Base-by-base conservation (phyloP, 2,329 filamentous ascomycete species). In the Alternaria triticimaculans region DNA sequence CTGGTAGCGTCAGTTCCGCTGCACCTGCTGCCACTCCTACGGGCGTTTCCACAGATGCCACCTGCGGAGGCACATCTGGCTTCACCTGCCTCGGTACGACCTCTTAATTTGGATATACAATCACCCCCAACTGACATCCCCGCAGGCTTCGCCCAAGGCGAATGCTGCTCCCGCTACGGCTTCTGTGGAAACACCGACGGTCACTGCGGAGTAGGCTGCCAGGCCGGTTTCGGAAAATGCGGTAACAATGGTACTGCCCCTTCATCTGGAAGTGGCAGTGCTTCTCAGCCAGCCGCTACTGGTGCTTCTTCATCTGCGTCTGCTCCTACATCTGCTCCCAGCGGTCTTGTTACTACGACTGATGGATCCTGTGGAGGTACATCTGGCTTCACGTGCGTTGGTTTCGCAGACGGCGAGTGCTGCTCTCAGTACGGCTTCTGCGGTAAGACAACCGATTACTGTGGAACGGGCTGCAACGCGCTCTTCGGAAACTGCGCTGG, bases 141-240 rank as follows among this genome's bases (percentile, higher is more conserved):
- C 23, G 30, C 8, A 63, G 70, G 72, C 18, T 73, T 67, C 64
- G 48, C 66, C 14, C 79, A 78, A 61, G 82, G 83, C 9, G 71
- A 80, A 60, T 84, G 83, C 69, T 63, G 60, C 33, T 59, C 55
- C 4, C 44, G 71, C 55, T 78, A 77, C 62, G 81, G 81, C 20
- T 78, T 73, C 65, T 85, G 83, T 55, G 75, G 76, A 33, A 65
- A 58, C 49, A 67, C 69, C 9, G 49, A 45, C 14, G 74, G 65
- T 26, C 65, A 76, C 57, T 78, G 76, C 43, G 69, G 69, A 18
- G 63, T 64, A 5, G 73, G 71, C 20, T 80, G 76, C 64, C 71
- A 78, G 43, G 58, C 61, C 9, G 55, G 41, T 6, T 79, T 74
- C 46, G 76, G 76, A 9, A 74, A 66, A 18, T 68, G 66, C 18